Conservation (phyloP, 2,329 filamentous ascomycete genomes). For the Pezicula neosporulosa region DNA sequence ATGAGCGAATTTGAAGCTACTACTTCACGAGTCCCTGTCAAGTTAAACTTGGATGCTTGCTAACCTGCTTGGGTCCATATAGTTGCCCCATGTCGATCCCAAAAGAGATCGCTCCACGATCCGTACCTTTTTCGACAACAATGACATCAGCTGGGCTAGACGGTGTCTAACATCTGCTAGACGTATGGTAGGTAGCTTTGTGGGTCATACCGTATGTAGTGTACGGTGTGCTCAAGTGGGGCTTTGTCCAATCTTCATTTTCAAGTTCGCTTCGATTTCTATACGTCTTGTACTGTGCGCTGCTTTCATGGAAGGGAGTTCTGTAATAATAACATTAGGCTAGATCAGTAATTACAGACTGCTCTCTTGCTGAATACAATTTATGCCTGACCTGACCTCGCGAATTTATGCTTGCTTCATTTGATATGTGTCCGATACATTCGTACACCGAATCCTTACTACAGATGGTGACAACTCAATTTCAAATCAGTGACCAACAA, state of each 20-base stretch:
- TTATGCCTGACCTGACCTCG: too few relatives aligned
- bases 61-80: background rate
- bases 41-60: constrained; percentile 1
- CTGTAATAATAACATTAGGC: background rate
- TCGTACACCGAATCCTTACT: background rate
- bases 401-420: background rate
- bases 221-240: background rate
- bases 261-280: too few relatives aligned
- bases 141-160: background rate
- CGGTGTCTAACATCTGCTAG: background rate
- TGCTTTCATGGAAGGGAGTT: background rate
- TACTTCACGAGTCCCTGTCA: background rate
- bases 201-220: background rate
- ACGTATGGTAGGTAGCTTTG: constrained; percentile 1
- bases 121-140: background rate
- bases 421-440: background rate
- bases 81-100: background rate
- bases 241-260: too few relatives aligned
- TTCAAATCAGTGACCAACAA: too few relatives aligned
- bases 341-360: background rate
- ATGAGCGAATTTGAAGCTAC: constrained; percentile 1
- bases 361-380: background rate
- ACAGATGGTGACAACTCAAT: background rate
- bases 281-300: too few relatives aligned
- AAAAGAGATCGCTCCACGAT: background rate